These are phyloP conservation scores for Linnemannia exigua DNA, from an alignment of 192 early-diverging fungal species.

Conservation along the genomic window DNA sequence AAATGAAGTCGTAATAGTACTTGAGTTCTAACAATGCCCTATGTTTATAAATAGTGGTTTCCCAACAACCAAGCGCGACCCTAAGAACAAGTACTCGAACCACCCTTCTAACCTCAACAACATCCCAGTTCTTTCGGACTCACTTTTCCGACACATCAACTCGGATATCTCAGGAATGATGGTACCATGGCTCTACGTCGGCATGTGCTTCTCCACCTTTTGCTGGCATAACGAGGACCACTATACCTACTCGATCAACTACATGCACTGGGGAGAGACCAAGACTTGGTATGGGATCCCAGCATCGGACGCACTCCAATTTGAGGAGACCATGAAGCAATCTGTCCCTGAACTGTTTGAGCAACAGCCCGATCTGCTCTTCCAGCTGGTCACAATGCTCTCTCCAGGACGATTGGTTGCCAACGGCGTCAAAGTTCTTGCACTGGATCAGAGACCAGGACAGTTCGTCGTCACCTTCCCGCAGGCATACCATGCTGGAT, in stretches of 20 bases:
- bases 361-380: constrained; percentile 90
- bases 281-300: constrained; percentile 99
- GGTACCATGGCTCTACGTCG: constrained; percentile 97
- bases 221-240: constrained; percentile 99
- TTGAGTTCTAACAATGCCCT: neutral
- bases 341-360: constrained; percentile 92
- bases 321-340: constrained; percentile 87
- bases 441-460: constrained; percentile 90
- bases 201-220: constrained; percentile 96
- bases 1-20: neutral
- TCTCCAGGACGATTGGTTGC: constrained; percentile 80
- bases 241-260: constrained; percentile 97
- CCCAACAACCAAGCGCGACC: constrained; percentile 76
- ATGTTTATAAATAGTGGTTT: constrained; percentile 76
- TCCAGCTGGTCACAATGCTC: constrained; percentile 95
- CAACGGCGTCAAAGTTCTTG: constrained; percentile 82
- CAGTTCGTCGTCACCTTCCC: constrained; percentile 98
- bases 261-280: constrained; percentile 95
- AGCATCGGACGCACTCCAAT: constrained; percentile 79
- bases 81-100: constrained; percentile 73
- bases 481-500: constrained; percentile 94
- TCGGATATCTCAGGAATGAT: constrained; percentile 98
- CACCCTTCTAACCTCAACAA: constrained; percentile 93
- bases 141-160: constrained; percentile 89
- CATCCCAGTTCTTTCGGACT: constrained; percentile 84